Base-by-base conservation (phyloP, 306 rosid genomes). In the Dicorynia guianensis region DNA sequence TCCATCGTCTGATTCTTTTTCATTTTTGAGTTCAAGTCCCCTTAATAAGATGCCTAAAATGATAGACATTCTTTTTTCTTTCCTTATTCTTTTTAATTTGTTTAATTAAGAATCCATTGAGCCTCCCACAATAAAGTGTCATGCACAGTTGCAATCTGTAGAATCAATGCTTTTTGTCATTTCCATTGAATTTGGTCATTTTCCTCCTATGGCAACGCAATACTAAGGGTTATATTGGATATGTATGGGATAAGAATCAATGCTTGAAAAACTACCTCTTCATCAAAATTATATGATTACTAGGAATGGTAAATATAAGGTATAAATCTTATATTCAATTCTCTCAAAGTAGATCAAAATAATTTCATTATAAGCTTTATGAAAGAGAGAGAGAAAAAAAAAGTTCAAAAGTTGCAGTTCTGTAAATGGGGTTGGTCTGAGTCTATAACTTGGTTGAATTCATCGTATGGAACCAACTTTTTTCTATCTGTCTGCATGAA, bases 111-210 rank as follows among this genome's bases (percentile, higher is more conserved):
- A 53, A 11, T 59, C 48, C 49, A 73, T 78, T 54, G 62, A 15
- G 11, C 8, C 13, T 42, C 36, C 25, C 42, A n/a, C 15, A 25
- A 25, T n/a, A 6, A 33, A 43, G 50, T 44, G 54, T 46, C 49
- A 56, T 20, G 19, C 39, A 36, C 54, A 14, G 73, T 33, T 15
- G 61, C 6, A 54, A 40, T 30, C 11, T 42, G 30, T 55, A 38
- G 87, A 83, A 84, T 86, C 75, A 46, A 48, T 74, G 56, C 79
- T 72, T 67, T 80, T 75, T 71, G 76, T 72, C 71, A 49, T 78
- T 36, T 46, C 33, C 67, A 35, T 49, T 68, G 79, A 58, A 72
- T 47, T 54, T 80, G 57, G 77, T 30, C 64, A 7, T 30, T 64
- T 34, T 42, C 12, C 50, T 62, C 36, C 11, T 36, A 47, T 68